Percentiles rank a stretch among this genome's conserved stretches.
These are phyloP conservation scores for Dalbergia cochinchinensis DNA, from an alignment of 306 rosid genomes.

Conservation along the genomic window DNA sequence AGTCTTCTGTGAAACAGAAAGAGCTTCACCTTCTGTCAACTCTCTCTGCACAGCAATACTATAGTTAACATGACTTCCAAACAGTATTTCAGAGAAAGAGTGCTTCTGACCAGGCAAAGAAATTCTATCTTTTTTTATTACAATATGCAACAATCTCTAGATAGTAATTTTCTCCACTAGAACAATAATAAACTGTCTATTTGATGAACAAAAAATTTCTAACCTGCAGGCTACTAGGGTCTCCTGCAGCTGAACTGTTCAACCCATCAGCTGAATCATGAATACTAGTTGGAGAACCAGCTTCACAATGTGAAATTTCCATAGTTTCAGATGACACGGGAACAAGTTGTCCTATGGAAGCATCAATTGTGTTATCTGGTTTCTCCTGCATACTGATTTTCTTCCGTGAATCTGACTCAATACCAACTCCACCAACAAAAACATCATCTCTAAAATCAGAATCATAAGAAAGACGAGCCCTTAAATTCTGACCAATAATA, in stretches of 20 bases:
- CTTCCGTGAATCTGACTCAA: constrained; percentile 52
- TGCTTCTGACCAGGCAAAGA: constrained; percentile 38
- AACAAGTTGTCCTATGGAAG: constrained; percentile 44
- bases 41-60: constrained; percentile 52
- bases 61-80: constrained; percentile 44
- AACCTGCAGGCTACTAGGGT: constrained; percentile 57
- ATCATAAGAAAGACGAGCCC: constrained; percentile 76
- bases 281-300: constrained; percentile 51
- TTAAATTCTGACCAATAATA: constrained; percentile 80
- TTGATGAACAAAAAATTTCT: constrained; percentile 34
- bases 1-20: constrained; percentile 45
- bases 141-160: constrained; percentile 39
- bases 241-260: constrained; percentile 48
- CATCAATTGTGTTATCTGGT: constrained; percentile 40
- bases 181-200: constrained; percentile 12
- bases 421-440: constrained; percentile 43
- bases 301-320: constrained; percentile 43
- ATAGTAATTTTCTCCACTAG: constrained; percentile 37
- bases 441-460: constrained; percentile 56
- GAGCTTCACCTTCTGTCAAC: constrained; percentile 44
- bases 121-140: constrained; percentile 42
- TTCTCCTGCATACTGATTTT: constrained; percentile 48
- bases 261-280: constrained; percentile 48
- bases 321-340: constrained; percentile 46
- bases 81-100: constrained; percentile 37